Evolutionary conservation across 2,329 filamentous ascomycete species (phyloP).

Genomic region (Penicillium sp.): DNA sequence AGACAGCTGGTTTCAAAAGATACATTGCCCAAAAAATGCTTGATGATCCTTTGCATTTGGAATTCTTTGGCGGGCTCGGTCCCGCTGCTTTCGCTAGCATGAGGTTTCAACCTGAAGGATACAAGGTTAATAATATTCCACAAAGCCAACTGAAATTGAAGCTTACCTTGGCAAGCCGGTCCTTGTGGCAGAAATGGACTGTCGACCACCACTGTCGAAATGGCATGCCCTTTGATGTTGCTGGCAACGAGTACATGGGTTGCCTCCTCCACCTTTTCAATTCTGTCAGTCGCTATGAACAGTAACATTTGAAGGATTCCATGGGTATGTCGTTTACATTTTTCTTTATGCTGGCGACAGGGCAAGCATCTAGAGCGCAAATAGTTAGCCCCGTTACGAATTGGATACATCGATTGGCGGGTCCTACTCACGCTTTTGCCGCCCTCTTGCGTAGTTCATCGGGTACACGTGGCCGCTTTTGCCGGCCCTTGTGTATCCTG

Average conservation of each 20-base stretch:
- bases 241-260: slow-evolving; percentile 52
- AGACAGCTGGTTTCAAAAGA: slow-evolving; percentile 35
- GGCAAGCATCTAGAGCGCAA: slow-evolving; percentile 46
- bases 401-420: neutral
- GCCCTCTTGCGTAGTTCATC: slow-evolving; percentile 28
- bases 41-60: slow-evolving; percentile 46
- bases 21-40: slow-evolving; percentile 43
- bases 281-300: neutral
- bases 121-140: neutral
- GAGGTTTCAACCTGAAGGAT: neutral
- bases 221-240: slow-evolving; percentile 50
- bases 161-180: neutral
- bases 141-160: neutral
- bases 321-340: slow-evolving; percentile 30
- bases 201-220: slow-evolving; percentile 34
- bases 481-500: neutral
- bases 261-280: slow-evolving; percentile 46
- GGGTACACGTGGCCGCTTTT: slow-evolving; percentile 21
- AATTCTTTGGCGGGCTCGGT: slow-evolving; percentile 10
- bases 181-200: neutral
- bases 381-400: neutral
- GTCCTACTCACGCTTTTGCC: slow-evolving; percentile 25
- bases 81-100: neutral
- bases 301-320: neutral
- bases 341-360: slow-evolving; percentile 54